Evolutionary conservation across 805 yeast genomes (phyloP), one percentile per base, ranked within the genome.

Genomic region (Schwanniomyces sp.): DNA sequence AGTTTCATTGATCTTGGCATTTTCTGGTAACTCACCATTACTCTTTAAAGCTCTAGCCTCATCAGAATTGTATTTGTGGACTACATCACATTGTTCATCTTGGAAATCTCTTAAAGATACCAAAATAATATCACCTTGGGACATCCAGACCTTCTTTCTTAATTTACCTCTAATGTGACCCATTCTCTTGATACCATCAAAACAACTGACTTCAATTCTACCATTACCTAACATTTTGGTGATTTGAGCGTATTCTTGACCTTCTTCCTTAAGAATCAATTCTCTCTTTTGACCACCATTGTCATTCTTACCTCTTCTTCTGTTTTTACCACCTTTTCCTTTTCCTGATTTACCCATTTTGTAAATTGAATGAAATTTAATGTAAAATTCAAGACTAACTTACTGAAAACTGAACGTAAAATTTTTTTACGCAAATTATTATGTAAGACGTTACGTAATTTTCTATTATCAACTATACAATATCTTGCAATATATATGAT

Each of bases 101-200:
- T 94, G 97, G 84, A 94, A 94, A 64, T 94, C 99, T 80, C 99
- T 91, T 61, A 94, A 82, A 7, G 97, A 91, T 41, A 92, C 94
- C 65, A 94, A 78, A 58, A 94, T 90, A 61, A 94, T 94, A 69
- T 94, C 99, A 76, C 99, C 99, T 71, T 91, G 98, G 41, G 88
- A 88, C 90, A 94, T 91, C 99, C 99, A 94, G 52, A 94, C 99
- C 82, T 92, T 94, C 86, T 94, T 94, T 82, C 99, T 88, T 75
- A 94, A 82, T 69, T 94, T 94, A 62, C 99, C 99, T 81, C 99
- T 89, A 65, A 94, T 94, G 67, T 92, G 99, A 16, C 96, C 99
- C 82, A 91, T 82, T 78, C 99, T 85, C 68, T 84, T 88, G 58
- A 79, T 78, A 55, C 96, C 97, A 66, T 94, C 99, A 64, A 94